Evolutionary conservation across 371 early-diverging fungal genomes (phyloP).

Genomic region (Saksenaea oblongispora): DNA sequence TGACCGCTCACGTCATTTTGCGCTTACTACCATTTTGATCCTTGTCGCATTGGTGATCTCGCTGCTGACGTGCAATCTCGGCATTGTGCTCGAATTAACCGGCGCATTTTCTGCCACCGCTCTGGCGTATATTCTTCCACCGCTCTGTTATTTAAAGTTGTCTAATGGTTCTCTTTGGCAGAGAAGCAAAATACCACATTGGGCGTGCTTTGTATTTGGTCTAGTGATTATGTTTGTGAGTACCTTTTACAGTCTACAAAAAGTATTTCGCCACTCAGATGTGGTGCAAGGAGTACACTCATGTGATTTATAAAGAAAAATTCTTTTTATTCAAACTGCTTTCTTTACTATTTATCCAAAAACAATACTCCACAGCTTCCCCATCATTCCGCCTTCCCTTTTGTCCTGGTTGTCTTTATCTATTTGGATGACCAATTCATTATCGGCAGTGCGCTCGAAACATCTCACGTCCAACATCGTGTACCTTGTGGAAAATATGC

Average conservation of each 20-base stretch:
- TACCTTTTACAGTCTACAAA: constrained; percentile 54
- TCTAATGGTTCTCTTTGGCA: constrained; percentile 55
- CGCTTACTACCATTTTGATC: constrained; percentile 65
- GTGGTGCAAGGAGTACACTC: neutral
- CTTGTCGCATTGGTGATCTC: constrained; percentile 59
- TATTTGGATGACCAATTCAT: constrained; percentile 14
- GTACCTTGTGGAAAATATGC: constrained; percentile 11
- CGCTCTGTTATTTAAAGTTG: constrained; percentile 67
- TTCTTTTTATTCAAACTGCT: too few relatives aligned
- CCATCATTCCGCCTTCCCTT: neutral
- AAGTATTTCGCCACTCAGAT: constrained; percentile 17
- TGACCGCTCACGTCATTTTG: constrained; percentile 54
- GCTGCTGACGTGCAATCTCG: constrained; percentile 69
- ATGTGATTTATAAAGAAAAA: neutral
- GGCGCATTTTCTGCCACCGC: constrained; percentile 81
- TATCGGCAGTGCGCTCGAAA: constrained; percentile 13
- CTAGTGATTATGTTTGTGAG: constrained; percentile 67
- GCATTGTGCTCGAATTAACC: constrained; percentile 76
- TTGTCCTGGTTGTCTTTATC: neutral
- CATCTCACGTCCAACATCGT: constrained; percentile 16
- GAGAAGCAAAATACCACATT: constrained; percentile 58
- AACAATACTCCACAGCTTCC: neutral
- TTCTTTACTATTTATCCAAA: neutral
- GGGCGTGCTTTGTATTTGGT: constrained; percentile 68
- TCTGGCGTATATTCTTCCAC: constrained; percentile 79